phyloP scores from a whole-genome alignment of 108 stramenopile species.

The Fistulifera solaris region DNA sequence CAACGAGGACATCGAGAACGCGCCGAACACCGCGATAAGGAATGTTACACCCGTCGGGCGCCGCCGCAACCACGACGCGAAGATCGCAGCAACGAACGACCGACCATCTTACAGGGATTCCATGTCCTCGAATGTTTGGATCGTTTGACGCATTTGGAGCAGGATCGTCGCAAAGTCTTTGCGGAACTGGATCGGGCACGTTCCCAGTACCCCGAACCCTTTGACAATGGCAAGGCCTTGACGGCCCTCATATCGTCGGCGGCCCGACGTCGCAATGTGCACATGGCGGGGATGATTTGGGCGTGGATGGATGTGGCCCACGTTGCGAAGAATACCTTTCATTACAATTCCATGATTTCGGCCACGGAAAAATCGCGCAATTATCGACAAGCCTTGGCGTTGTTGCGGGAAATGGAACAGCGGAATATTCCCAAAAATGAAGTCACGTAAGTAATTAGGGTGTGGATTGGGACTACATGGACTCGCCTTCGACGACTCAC shows the following conservation, averaged over 20 bases:
- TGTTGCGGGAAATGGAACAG: conserved; percentile 69
- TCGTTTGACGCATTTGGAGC: conserved; percentile 33
- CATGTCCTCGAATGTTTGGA: conserved; percentile 56
- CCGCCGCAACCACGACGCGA: background rate
- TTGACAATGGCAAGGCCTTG: conserved; percentile 57
- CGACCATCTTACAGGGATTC: conserved; percentile 11
- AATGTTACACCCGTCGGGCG: conserved; percentile 12
- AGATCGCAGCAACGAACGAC: conserved; percentile 5
- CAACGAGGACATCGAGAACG: conserved; percentile 74
- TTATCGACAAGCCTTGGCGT: conserved; percentile 50
- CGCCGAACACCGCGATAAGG: conserved; percentile 43
- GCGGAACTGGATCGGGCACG: conserved; percentile 52
- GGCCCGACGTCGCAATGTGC: conserved; percentile 54
- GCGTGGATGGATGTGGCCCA: conserved; percentile 57
- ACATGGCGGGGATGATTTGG: conserved; percentile 59
- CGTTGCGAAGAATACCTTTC: conserved; percentile 56
- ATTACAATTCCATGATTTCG: conserved; percentile 78
- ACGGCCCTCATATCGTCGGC: conserved; percentile 68
- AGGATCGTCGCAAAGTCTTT: conserved; percentile 25
- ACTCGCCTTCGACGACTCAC: too few relatives aligned
- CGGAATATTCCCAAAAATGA: conserved; percentile 70
- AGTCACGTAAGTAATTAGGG: conserved; percentile 49
- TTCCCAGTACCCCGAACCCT: conserved; percentile 34
- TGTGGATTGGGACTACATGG: too few relatives aligned
- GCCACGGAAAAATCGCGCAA: conserved; percentile 72